Base-by-base conservation (phyloP, 2,329 filamentous ascomycete species). In the Rhynchosporium agropyri region DNA sequence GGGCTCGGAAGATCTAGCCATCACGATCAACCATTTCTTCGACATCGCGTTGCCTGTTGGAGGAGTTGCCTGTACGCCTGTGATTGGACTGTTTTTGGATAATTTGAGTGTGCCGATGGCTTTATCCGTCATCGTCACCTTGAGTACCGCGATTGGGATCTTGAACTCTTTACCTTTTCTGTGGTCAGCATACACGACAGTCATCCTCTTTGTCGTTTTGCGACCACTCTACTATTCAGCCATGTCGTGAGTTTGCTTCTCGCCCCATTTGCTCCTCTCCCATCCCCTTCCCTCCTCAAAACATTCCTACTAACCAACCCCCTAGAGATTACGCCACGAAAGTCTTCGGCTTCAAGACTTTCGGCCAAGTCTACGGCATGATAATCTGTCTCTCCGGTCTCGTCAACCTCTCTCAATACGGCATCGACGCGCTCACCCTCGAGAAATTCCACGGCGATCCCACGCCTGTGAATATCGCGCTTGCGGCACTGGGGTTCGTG, bases 171-270 rank as follows among this genome's bases (percentile, higher is more conserved):
- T 63, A 10, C 61, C 61, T 0, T 55, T 60, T 9, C 29, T 63
- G 15, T 63, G 61, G 61, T 57, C 61, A 6, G 61, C 50, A 1
- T 57, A 63, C 42, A 51, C 29, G 36, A 60, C 57, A 38, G 57
- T 63, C 8, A 40, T 54, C 29, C 61, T 63, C 1, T 63, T 63
- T 31, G 61, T 60, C 5, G 3, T 63, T 12, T 43, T 63, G 3
- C 42, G 61, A 12, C 61, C 57, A 33, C 57, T 63, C 7, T 63
- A 63, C 49, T 63, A 63, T 45, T 60, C 61, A 33, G 61, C 61
- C 10, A 63, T 63, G 61, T 63, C 61, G 61, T 63, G 57, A 57
- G 61, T 63, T 33, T 45, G 8, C 1, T n/a, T 28, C 40, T 10
- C 29, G 20, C 28, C 20, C 20, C 20, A 20, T 20, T 20, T 20